A percentile compares a stretch with the other conserved stretches of the same genome.
phyloP scores from a whole-genome alignment of 495 filamentous ascomycete genomes.

The Hypoxylon cercidicola region DNA sequence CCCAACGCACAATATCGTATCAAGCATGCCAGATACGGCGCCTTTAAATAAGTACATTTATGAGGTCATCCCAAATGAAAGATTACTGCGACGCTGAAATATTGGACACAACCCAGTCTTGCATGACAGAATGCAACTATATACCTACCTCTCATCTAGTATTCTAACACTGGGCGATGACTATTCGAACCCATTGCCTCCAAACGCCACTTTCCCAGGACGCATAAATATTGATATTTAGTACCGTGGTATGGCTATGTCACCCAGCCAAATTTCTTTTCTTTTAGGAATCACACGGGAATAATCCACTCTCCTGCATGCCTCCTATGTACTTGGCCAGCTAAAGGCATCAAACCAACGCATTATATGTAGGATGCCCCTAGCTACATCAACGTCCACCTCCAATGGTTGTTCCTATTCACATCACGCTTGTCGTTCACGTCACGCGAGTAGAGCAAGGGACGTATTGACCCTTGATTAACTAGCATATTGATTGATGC shows the following conservation, averaged over 20 bases:
- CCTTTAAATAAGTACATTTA: neutral
- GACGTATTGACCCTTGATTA: no score
- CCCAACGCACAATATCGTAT: neutral
- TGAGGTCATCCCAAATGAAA: neutral
- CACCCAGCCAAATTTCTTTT: neutral
- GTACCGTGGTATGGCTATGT: neutral
- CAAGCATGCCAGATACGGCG: neutral
- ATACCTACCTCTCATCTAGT: no score
- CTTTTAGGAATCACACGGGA: neutral
- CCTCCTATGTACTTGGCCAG: neutral
- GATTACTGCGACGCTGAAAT: neutral
- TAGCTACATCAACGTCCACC: no score
- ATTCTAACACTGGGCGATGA: no score
- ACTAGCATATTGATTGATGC: no score
- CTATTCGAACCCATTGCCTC: neutral
- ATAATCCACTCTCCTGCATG: slow-evolving; percentile 10
- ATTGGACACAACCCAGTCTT: no score
- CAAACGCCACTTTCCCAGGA: neutral
- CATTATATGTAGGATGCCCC: no score
- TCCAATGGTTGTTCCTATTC: no score
- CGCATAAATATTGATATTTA: neutral
- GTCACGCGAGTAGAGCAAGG: no score
- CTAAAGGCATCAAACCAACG: no score
- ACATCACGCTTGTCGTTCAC: no score
- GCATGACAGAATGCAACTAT: no score